Conservation (phyloP, 225 moss, liverwort and hornwort genomes). For the Anthoceros angustus region DNA sequence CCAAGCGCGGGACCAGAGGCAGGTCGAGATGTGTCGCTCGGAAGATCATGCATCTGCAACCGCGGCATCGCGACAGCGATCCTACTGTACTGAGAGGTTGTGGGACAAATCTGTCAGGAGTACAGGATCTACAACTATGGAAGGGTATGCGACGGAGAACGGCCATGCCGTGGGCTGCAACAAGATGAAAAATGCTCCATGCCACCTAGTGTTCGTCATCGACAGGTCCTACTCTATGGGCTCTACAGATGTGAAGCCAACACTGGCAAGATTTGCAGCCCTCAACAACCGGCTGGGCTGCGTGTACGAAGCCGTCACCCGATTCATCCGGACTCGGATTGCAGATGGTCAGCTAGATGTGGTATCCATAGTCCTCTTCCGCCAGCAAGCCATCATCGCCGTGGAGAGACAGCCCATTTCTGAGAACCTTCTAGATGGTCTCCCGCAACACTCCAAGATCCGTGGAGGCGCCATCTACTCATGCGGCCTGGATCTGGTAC, state of each 20-base stretch:
- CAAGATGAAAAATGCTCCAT: constrained; percentile 10
- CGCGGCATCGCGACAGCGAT: constrained; percentile 2
- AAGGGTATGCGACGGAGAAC: constrained; percentile 18
- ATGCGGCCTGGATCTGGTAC: constrained; percentile 6
- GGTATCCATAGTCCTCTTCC: constrained; percentile 24
- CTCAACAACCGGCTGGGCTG: constrained; percentile 23
- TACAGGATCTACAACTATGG: constrained; percentile 4
- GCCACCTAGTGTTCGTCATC: constrained; percentile 21
- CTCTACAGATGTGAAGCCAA: constrained; percentile 6
- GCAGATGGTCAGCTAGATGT: constrained; percentile 8
- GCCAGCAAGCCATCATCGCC: background rate
- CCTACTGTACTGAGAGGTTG: constrained; percentile 21
- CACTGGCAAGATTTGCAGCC: constrained; percentile 6
- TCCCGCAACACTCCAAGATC: background rate
- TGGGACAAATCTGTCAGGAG: constrained; percentile 18
- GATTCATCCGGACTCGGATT: constrained; percentile 15
- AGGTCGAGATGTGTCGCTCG: constrained; percentile 19
- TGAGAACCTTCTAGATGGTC: constrained; percentile 11
- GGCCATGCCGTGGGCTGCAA: constrained; percentile 26
- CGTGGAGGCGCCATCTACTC: constrained; percentile 10
- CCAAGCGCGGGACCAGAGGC: constrained; percentile 13
- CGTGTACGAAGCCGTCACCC: constrained; percentile 26
- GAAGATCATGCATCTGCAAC: constrained; percentile 11
- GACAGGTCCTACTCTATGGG: constrained; percentile 21
- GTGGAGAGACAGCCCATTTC: constrained; percentile 11